phyloP scores from a whole-genome alignment of 164 flowering plant species.

The Vitis rupestris region DNA sequence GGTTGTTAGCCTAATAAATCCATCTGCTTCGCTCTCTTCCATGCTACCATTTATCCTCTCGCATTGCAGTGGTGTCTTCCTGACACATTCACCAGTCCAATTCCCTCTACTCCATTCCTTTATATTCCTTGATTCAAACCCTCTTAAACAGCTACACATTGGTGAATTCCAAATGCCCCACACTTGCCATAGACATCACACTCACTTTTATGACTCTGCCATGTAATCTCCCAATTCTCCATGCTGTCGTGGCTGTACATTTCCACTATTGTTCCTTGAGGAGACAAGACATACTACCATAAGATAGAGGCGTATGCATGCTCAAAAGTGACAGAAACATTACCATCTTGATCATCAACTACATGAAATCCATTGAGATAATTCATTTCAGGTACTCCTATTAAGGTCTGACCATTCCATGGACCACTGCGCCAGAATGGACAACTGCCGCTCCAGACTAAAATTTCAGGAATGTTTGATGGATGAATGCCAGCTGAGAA shows the following conservation, averaged over 20 bases:
- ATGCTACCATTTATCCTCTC: constrained; percentile 12
- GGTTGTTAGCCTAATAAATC: constrained; percentile 22
- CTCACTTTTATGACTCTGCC: not conserved
- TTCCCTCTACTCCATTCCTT: constrained; percentile 35
- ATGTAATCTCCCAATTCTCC: no score
- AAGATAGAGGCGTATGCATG: no score
- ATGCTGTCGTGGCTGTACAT: not conserved
- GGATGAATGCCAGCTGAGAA: not conserved
- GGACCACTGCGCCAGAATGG: constrained; percentile 36
- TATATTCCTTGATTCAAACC: constrained; percentile 30
- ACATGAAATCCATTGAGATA: constrained; percentile 16
- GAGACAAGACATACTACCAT: constrained; percentile 2
- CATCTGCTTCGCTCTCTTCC: constrained; percentile 26
- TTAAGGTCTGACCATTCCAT: constrained; percentile 13
- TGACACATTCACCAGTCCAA: constrained; percentile 41
- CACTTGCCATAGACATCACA: constrained; percentile 33
- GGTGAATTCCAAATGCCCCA: constrained; percentile 24
- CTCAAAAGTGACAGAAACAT: no score
- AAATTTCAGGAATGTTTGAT: not conserved
- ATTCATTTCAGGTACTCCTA: constrained; percentile 27
- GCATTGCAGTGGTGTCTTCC: constrained; percentile 35
- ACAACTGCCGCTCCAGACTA: not conserved
- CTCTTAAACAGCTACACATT: not conserved
- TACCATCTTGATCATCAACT: not conserved
- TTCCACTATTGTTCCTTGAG: constrained; percentile 10